Percentiles rank a stretch among this genome's conserved stretches.
These are phyloP conservation scores for Tuber melanosporum DNA, from an alignment of 495 filamentous ascomycete genomes.

Conservation along the genomic window DNA sequence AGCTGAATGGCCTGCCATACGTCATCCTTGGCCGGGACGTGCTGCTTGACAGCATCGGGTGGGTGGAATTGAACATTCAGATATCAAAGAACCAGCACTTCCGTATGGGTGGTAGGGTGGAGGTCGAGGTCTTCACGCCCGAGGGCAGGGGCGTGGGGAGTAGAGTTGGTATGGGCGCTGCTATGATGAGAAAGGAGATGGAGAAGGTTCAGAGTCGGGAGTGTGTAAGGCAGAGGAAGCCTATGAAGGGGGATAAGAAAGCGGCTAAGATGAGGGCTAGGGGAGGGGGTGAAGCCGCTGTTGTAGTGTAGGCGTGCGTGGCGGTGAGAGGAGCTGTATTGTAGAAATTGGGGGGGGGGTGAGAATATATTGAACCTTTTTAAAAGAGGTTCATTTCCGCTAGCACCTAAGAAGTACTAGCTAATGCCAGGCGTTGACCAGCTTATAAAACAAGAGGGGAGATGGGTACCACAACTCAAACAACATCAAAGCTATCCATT, in stretches of 20 bases:
- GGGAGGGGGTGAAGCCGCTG: slow-evolving; percentile 22
- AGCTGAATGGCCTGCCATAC: slow-evolving; percentile 62
- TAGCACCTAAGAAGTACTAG: not conserved
- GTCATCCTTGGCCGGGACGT: slow-evolving; percentile 72
- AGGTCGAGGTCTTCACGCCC: slow-evolving; percentile 76
- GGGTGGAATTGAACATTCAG: slow-evolving; percentile 84
- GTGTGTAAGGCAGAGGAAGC: slow-evolving; percentile 44
- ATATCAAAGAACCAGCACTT: slow-evolving; percentile 50
- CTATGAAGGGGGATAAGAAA: slow-evolving; percentile 58
- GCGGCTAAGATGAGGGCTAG: slow-evolving; percentile 42
- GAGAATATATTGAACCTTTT: not conserved
- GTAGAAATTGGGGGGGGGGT: not conserved
- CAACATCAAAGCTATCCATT: no score
- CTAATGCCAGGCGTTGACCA: not conserved
- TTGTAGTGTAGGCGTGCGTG: not conserved
- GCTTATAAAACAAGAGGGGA: not conserved
- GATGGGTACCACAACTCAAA: not conserved
- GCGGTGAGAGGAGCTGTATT: not conserved
- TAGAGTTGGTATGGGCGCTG: slow-evolving; percentile 67
- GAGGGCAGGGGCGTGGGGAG: slow-evolving; percentile 67
- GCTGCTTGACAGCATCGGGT: slow-evolving; percentile 82
- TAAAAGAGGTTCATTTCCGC: not conserved
- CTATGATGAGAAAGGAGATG: slow-evolving; percentile 44
- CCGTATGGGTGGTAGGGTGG: slow-evolving; percentile 17
- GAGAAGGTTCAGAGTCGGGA: slow-evolving; percentile 32